These are phyloP conservation scores for Choanephora cucurbitarum DNA, from an alignment of 371 early-diverging fungal genomes.

Conservation along the genomic window DNA sequence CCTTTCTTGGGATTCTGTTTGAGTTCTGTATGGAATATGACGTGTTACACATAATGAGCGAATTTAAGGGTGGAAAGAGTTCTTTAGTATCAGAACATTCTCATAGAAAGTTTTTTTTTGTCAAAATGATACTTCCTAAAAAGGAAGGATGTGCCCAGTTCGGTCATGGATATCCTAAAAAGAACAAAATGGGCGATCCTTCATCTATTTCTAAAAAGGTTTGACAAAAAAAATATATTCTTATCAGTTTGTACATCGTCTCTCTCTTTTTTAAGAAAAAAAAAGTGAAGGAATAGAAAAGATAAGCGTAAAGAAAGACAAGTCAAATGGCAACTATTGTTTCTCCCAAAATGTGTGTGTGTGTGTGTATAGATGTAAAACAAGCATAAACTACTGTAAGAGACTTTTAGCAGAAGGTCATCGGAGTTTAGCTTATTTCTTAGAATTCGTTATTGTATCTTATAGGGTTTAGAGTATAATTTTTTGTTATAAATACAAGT, in stretches of 20 bases:
- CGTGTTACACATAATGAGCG: neutral
- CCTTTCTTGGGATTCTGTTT: no score
- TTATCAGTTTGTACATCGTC: slow-evolving; percentile 15
- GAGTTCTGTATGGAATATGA: neutral
- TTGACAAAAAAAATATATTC: slow-evolving; percentile 9
- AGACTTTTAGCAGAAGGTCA: no score
- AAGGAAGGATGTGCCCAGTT: neutral
- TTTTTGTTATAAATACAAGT: slow-evolving; percentile 10
- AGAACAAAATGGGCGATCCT: neutral
- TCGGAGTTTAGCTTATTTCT: slow-evolving; percentile 6
- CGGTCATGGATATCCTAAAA: no score
- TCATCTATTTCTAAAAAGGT: neutral
- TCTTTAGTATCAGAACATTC: slow-evolving; percentile 21
- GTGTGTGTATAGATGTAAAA: no score
- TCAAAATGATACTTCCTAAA: neutral
- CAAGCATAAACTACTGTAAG: no score
- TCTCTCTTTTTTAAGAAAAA: slow-evolving; percentile 3
- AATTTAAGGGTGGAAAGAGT: no score
- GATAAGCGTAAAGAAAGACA: no score
- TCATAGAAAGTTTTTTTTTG: no score
- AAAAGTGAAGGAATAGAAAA: no score
- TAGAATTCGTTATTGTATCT: slow-evolving; percentile 1
- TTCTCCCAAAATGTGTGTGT: no score
- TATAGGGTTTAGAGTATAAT: neutral
- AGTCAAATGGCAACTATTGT: no score